Evolutionary conservation across 1,284 basidiomycete genomes (phyloP).

Genomic region (Coniferiporia sulphurascens): DNA sequence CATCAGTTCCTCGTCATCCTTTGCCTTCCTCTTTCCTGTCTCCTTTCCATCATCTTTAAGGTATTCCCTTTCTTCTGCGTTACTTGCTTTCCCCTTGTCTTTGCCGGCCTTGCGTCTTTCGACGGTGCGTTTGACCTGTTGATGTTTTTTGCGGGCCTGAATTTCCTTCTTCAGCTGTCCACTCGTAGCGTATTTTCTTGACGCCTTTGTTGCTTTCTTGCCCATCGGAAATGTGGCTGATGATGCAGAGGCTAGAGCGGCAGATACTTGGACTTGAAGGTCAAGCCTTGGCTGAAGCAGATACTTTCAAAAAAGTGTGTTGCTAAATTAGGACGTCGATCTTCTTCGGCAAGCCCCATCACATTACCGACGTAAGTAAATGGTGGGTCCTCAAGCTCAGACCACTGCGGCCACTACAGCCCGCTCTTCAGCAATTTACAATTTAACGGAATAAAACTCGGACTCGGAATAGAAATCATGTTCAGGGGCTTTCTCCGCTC

Average conservation of each 20-base stretch:
- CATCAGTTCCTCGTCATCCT: conserved; percentile 34
- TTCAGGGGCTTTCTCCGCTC: conserved; percentile 17
- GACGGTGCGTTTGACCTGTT: conserved; percentile 69
- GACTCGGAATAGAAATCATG: not conserved
- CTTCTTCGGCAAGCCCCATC: not conserved
- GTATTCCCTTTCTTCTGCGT: conserved; percentile 30
- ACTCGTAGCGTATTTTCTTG: conserved; percentile 82
- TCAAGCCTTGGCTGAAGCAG: not conserved
- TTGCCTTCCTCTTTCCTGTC: conserved; percentile 24
- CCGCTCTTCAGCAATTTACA: too few relatives aligned
- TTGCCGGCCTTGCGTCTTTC: conserved; percentile 44
- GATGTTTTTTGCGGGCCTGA: conserved; percentile 69
- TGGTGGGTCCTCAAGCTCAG: too few relatives aligned
- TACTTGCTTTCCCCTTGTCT: conserved; percentile 42
- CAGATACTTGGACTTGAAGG: not conserved
- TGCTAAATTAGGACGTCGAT: not conserved
- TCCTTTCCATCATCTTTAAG: conserved; percentile 35
- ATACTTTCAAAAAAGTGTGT: not conserved
- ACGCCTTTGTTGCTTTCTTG: conserved; percentile 66
- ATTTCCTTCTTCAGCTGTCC: conserved; percentile 86
- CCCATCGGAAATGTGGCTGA: conserved; percentile 39
- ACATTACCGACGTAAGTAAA: too few relatives aligned
- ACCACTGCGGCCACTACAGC: too few relatives aligned
- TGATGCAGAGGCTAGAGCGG: not conserved
- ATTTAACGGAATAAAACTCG: too few relatives aligned